A percentile compares a stretch with the other conserved stretches of the same genome.
Conservation (phyloP, 257 asterid species). For the Nyctanthes arbortristis region DNA sequence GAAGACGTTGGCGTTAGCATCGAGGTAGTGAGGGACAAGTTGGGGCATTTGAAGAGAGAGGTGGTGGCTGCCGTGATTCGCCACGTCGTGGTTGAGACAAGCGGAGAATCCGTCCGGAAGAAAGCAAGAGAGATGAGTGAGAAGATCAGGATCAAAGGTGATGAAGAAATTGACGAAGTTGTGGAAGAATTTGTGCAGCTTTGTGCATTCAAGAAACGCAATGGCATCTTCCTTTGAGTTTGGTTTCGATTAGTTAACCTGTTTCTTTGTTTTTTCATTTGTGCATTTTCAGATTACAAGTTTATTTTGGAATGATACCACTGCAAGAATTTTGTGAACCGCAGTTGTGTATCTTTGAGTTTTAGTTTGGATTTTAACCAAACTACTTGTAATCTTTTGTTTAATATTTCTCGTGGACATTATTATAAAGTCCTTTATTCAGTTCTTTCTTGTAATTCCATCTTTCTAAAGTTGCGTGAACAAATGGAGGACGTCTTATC, state of each 20-base stretch:
- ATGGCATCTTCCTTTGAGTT: conserved; percentile 14
- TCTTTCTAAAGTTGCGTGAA: background rate
- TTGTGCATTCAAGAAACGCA: conserved; percentile 4
- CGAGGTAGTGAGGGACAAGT: conserved; percentile 31
- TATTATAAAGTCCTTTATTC: background rate
- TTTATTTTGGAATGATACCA: conserved; percentile 15
- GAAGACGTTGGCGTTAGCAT: conserved; percentile 28
- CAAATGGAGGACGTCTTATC: no score
- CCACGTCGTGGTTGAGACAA: conserved; percentile 26
- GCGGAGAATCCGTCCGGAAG: conserved; percentile 27
- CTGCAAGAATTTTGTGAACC: conserved; percentile 33
- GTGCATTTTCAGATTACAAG: background rate
- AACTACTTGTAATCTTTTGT: background rate
- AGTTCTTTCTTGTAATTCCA: background rate
- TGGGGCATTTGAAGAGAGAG: conserved; percentile 29
- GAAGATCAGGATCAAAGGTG: conserved; percentile 33
- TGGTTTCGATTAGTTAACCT: background rate
- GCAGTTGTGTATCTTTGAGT: conserved; percentile 30
- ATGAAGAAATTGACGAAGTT: conserved; percentile 43
- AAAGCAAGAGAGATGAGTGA: conserved; percentile 29
- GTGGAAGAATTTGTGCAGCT: conserved; percentile 34
- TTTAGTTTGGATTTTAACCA: background rate
- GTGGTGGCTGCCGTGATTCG: conserved; percentile 29
- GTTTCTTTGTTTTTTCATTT: background rate
- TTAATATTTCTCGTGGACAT: background rate